Percentiles rank a stretch among this genome's conserved stretches.
These are phyloP conservation scores for Acacia concinna DNA, from an alignment of 331 rosid genomes.

Conservation along the genomic window DNA sequence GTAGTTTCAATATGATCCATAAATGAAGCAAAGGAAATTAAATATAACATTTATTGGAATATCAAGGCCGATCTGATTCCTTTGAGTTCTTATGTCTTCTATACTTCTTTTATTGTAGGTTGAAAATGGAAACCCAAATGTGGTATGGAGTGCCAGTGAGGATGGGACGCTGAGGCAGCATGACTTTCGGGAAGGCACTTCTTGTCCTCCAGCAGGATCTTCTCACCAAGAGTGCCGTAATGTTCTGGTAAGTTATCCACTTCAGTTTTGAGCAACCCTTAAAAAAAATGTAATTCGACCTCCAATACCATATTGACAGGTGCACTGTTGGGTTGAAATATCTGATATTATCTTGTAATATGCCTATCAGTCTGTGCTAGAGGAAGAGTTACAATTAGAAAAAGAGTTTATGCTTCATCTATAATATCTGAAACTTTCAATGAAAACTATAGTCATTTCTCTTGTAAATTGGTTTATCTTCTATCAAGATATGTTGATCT, in stretches of 20 bases:
- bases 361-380: neutral
- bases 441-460: conserved; percentile 22
- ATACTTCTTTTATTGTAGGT: conserved; percentile 55
- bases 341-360: neutral
- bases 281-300: conserved; percentile 2
- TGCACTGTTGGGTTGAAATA: neutral
- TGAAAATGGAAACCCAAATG: conserved; percentile 94
- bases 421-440: conserved; percentile 1
- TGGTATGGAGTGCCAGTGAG: conserved; percentile 99
- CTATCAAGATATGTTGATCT: conserved; percentile 23
- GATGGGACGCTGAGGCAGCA: conserved; percentile 99
- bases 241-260: conserved; percentile 66
- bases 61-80: neutral
- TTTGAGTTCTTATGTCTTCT: conserved; percentile 25
- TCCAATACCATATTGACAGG: neutral
- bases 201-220: conserved; percentile 91
- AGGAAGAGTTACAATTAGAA: neutral
- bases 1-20: conserved; percentile 4
- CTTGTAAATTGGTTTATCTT: conserved; percentile 22
- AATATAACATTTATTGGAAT: neutral
- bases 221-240: conserved; percentile 88
- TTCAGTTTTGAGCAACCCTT: conserved; percentile 8
- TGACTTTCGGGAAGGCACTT: conserved; percentile 85
- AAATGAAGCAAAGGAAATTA: conserved; percentile 5
- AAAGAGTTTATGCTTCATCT: conserved; percentile 2